These are phyloP conservation scores for Silene latifolia DNA, from an alignment of 148 eudicot species.

Conservation along the genomic window DNA sequence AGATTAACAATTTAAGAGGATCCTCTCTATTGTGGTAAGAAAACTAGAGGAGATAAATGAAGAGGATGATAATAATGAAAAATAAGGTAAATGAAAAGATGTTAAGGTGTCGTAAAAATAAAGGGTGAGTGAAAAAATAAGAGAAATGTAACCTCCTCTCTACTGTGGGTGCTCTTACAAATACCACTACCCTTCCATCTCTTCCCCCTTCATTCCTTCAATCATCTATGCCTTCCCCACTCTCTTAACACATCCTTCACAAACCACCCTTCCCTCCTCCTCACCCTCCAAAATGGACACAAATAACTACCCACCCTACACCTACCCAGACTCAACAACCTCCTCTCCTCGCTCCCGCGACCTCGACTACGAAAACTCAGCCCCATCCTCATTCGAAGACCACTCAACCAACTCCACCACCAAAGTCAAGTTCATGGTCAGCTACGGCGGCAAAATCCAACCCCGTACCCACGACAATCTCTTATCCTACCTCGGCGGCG, in stretches of 20 bases:
- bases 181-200: too few species aligned
- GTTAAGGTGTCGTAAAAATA: too few species aligned
- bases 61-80: too few species aligned
- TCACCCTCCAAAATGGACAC: slow-evolving; percentile 38
- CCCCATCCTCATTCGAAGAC: slow-evolving; percentile 55
- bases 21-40: too few species aligned
- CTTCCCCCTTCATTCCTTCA: not conserved
- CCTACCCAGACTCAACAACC: slow-evolving; percentile 71
- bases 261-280: too few species aligned
- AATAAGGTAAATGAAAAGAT: too few species aligned
- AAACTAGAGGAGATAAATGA: too few species aligned
- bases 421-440: slow-evolving; percentile 70
- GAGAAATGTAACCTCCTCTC: too few species aligned
- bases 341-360: slow-evolving; percentile 86
- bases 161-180: too few species aligned
- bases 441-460: slow-evolving; percentile 77
- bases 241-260: not conserved
- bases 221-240: not conserved
- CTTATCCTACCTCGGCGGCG: slow-evolving; percentile 72
- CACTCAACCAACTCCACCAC: slow-evolving; percentile 8
- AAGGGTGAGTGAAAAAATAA: too few species aligned
- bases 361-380: slow-evolving; percentile 55
- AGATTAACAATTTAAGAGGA: too few species aligned
- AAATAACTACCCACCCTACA: slow-evolving; percentile 46
- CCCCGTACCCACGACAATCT: slow-evolving; percentile 79